Conservation (phyloP, 139 green algal genomes). For the Edaphochlamys debaryana region DNA sequence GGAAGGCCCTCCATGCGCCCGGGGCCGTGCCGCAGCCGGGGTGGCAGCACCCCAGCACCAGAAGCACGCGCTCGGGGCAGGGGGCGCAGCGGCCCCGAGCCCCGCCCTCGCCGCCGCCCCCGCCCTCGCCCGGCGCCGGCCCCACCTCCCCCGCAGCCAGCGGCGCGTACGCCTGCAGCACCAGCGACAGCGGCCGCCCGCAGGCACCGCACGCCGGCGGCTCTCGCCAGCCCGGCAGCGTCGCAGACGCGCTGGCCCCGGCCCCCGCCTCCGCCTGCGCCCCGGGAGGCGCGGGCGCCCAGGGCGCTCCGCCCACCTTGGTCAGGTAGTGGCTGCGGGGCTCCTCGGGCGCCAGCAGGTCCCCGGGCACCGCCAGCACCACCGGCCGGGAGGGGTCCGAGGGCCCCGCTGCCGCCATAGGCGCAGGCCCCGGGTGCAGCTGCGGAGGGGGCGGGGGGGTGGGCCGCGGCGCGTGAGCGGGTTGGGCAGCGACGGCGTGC, state of each 20-base stretch:
- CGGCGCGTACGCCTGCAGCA: conserved; percentile 68
- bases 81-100: neutral
- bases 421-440: too few relatives aligned
- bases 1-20: conserved; percentile 62
- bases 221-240: too few relatives aligned
- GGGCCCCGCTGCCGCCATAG: too few relatives aligned
- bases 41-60: conserved; percentile 56
- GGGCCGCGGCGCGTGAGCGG: too few relatives aligned
- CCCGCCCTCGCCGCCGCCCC: too few relatives aligned
- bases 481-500: too few relatives aligned
- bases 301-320: conserved; percentile 44
- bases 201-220: conserved; percentile 48
- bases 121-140: too few relatives aligned
- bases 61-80: conserved; percentile 45
- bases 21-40: conserved; percentile 54
- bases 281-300: neutral
- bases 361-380: conserved; percentile 25
- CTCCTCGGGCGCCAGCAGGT: conserved; percentile 12
- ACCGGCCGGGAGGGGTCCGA: too few relatives aligned
- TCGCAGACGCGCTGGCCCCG: neutral
- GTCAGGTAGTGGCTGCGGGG: conserved; percentile 42
- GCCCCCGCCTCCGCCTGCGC: too few relatives aligned
- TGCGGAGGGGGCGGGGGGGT: too few relatives aligned
- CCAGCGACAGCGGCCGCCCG: conserved; percentile 45
- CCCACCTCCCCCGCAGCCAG: neutral